A percentile compares a stretch with the other conserved stretches of the same genome.
Evolutionary conservation across 2,329 filamentous ascomycete genomes (phyloP).

Genomic region (Leptoxyphium fumago): DNA sequence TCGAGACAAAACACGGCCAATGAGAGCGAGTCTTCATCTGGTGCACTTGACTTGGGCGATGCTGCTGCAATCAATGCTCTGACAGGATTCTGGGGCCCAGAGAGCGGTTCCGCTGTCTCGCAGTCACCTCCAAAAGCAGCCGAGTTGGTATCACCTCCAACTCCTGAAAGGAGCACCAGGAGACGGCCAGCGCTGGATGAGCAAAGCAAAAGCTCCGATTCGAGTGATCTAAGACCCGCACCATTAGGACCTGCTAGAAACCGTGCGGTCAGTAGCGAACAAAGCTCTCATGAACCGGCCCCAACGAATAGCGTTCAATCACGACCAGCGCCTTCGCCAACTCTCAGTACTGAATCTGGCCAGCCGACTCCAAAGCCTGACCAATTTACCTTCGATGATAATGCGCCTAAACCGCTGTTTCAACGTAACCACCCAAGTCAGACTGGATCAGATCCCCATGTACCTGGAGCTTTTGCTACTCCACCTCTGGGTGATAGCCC

Average conservation of each 20-base stretch:
- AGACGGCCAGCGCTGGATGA: slow-evolving; percentile 7
- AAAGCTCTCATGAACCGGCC: background rate
- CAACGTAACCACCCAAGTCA: background rate
- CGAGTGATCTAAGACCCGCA: slow-evolving; percentile 17
- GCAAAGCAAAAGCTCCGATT: slow-evolving; percentile 5
- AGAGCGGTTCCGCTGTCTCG: slow-evolving; percentile 3
- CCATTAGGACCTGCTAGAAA: slow-evolving; percentile 10
- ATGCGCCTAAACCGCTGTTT: background rate
- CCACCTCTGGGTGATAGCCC: background rate
- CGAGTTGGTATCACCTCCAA: slow-evolving; percentile 7
- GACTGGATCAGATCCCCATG: background rate
- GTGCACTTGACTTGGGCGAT: slow-evolving; percentile 11
- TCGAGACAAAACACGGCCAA: slow-evolving; percentile 1
- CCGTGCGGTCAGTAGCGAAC: background rate
- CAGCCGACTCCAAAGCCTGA: background rate
- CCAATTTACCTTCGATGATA: background rate
- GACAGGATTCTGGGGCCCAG: slow-evolving; percentile 14
- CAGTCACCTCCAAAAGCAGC: slow-evolving; percentile 2
- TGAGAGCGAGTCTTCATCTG: slow-evolving; percentile 9
- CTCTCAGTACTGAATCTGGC: background rate
- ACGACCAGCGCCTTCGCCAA: background rate
- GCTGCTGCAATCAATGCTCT: slow-evolving; percentile 11
- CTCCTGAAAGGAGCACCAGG: slow-evolving; percentile 12
- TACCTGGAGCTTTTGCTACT: background rate
- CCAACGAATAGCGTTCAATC: background rate